Percentiles rank a stretch among this genome's conserved stretches.
phyloP scores from a whole-genome alignment of 2,329 filamentous ascomycete species.

The Domatiomyces catenatus region DNA sequence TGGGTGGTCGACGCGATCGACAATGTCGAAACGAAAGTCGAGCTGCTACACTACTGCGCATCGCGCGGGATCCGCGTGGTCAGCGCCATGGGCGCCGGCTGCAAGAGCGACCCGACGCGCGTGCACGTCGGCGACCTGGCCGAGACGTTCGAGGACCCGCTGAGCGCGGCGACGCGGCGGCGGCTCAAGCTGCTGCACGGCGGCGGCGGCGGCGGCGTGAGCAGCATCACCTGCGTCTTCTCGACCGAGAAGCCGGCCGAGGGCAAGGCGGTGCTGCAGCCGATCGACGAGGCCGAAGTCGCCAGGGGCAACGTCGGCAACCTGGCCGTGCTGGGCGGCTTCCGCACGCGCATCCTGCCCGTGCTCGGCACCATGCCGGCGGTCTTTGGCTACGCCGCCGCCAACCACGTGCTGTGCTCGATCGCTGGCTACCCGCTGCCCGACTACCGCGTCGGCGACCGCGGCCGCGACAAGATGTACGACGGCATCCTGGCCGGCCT shows the following conservation, averaged over 20 bases:
- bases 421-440: slow-evolving; percentile 58
- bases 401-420: slow-evolving; percentile 80
- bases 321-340: slow-evolving; percentile 76
- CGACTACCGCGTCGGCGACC: slow-evolving; percentile 64
- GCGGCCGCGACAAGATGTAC: slow-evolving; percentile 81
- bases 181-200: slow-evolving; percentile 57
- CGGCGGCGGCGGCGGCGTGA: no score
- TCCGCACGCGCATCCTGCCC: slow-evolving; percentile 84
- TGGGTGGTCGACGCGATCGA: slow-evolving; percentile 97
- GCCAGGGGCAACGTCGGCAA: slow-evolving; percentile 73
- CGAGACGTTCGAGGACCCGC: slow-evolving; percentile 67
- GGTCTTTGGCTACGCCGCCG: slow-evolving; percentile 79
- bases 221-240: slow-evolving; percentile 81
- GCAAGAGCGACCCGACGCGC: slow-evolving; percentile 72
- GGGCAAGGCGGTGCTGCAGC: slow-evolving; percentile 79
- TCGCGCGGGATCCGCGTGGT: slow-evolving; percentile 65
- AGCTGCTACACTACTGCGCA: slow-evolving; percentile 74
- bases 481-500: slow-evolving; percentile 63
- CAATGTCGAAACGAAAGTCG: slow-evolving; percentile 94
- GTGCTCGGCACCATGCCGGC: slow-evolving; percentile 96
- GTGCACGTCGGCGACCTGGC: slow-evolving; percentile 88
- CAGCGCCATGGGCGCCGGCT: slow-evolving; percentile 89
- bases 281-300: slow-evolving; percentile 76
- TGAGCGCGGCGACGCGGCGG: slow-evolving; percentile 71
- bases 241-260: slow-evolving; percentile 80